phyloP scores from a whole-genome alignment of 1,139 yeast species.

The Geotrichum histeridarum region DNA sequence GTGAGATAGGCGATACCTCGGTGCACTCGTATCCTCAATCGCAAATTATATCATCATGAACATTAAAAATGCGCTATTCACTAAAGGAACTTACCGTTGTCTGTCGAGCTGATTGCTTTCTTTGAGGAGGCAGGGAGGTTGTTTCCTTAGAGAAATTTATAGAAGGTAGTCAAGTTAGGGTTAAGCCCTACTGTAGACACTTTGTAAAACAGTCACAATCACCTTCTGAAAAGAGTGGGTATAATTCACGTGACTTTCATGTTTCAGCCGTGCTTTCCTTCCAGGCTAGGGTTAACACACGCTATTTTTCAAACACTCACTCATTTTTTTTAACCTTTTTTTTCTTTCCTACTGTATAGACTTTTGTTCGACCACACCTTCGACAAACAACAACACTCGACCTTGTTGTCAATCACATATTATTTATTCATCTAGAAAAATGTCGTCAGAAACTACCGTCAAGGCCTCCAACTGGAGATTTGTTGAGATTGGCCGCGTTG shows the following conservation, averaged over 20 bases:
- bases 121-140: background rate
- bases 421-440: constrained; percentile 29
- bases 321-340: constrained; percentile 3
- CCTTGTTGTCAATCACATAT: no score
- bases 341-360: background rate
- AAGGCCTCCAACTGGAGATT: constrained; percentile 98
- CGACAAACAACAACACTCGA: no score
- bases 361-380: background rate
- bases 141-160: background rate
- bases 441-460: constrained; percentile 73
- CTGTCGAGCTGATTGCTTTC: background rate
- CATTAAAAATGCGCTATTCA: background rate
- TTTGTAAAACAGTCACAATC: background rate
- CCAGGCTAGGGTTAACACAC: background rate
- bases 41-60: constrained; percentile 12
- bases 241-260: no score
- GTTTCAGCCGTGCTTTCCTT: background rate
- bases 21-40: constrained; percentile 10
- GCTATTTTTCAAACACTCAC: background rate
- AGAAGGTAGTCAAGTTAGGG: background rate
- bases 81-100: background rate
- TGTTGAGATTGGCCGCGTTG: constrained; percentile 99
- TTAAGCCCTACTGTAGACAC: background rate
- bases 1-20: constrained; percentile 14
- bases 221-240: no score